Evolutionary conservation across 2,329 filamentous ascomycete genomes (phyloP).

Genomic region (Ascochyta viciae-villosae): DNA sequence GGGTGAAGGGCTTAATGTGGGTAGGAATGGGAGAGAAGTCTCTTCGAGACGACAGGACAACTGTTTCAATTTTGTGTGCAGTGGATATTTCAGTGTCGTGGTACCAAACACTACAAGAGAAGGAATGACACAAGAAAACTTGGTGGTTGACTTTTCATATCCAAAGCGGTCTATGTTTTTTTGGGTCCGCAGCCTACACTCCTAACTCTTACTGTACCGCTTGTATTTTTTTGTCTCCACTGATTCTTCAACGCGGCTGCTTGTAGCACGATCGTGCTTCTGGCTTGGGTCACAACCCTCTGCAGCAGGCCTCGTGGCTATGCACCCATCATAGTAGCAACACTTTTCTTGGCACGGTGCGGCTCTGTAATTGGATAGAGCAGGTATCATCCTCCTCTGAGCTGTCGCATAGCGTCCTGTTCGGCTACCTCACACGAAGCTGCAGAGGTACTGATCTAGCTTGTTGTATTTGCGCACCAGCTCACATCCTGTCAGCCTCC

Average conservation of each 20-base stretch:
- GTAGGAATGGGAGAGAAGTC: no score
- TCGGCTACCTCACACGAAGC: background rate
- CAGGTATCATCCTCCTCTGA: background rate
- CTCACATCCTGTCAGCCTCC: slow-evolving; percentile 35
- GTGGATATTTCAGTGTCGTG: no score
- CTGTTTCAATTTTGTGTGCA: no score
- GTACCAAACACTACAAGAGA: no score
- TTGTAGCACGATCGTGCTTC: background rate
- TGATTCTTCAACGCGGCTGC: background rate
- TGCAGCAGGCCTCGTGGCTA: background rate
- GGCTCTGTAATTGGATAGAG: background rate
- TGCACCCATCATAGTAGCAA: background rate
- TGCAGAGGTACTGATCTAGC: background rate
- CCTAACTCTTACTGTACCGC: background rate
- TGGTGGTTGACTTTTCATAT: background rate
- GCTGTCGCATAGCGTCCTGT: background rate
- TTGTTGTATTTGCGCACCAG: background rate
- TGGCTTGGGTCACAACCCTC: background rate
- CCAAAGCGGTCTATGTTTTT: background rate
- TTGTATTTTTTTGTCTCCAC: background rate
- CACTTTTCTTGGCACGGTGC: background rate
- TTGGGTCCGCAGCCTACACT: background rate
- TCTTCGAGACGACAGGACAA: no score
- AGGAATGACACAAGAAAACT: background rate
- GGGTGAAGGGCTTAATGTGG: no score